Evolutionary conservation across 1,284 basidiomycete species (phyloP).

Genomic region (Agaricales sp.): DNA sequence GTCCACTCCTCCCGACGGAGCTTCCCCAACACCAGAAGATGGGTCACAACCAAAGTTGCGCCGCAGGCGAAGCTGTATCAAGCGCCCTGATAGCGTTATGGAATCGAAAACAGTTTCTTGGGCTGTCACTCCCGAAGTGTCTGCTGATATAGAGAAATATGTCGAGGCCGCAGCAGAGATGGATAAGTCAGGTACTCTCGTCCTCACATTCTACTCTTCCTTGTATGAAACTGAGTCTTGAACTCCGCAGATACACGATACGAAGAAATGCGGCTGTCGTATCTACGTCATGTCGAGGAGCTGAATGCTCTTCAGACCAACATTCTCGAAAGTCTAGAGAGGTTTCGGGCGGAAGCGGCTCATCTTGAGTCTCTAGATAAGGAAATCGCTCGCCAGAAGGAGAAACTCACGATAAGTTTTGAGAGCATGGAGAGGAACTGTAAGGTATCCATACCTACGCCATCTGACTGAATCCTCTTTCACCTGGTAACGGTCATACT

Average conservation of each 20-base stretch:
- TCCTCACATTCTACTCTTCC: neutral
- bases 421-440: slow-evolving; percentile 49
- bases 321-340: slow-evolving; percentile 41
- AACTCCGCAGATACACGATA: slow-evolving; percentile 47
- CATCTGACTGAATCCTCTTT: too few species aligned
- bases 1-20: neutral
- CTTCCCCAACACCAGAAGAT: neutral
- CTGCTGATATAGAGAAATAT: slow-evolving; percentile 22
- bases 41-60: neutral
- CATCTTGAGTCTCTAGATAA: slow-evolving; percentile 44
- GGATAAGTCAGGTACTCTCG: slow-evolving; percentile 37
- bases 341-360: slow-evolving; percentile 44
- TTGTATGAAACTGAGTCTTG: slow-evolving; percentile 5
- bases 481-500: too few species aligned
- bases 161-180: slow-evolving; percentile 40
- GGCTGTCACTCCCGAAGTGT: neutral
- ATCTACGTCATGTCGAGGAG: slow-evolving; percentile 47
- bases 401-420: slow-evolving; percentile 38
- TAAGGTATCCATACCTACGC: too few species aligned
- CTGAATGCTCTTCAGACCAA: slow-evolving; percentile 44
- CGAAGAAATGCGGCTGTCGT: slow-evolving; percentile 41
- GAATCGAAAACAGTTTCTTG: neutral
- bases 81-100: neutral
- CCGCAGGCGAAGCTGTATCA: neutral
- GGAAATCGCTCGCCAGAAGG: slow-evolving; percentile 42